phyloP scores from a whole-genome alignment of 306 rosid genomes.

The Acmispon strigosus region DNA sequence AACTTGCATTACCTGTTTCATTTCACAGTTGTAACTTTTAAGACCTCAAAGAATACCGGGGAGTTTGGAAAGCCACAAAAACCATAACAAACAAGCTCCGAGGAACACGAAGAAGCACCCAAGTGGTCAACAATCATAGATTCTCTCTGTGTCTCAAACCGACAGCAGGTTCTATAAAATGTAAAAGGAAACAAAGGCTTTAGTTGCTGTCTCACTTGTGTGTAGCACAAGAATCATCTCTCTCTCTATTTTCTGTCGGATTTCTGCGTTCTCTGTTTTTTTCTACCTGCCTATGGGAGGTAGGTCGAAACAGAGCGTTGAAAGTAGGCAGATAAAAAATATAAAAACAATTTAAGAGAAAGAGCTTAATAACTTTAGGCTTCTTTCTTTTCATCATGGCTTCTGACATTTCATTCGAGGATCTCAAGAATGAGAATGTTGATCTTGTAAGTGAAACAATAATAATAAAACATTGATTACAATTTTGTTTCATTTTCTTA shows the following conservation, averaged over 20 bases:
- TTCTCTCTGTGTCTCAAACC: not conserved
- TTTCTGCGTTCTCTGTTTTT: conserved; percentile 16
- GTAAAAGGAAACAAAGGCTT: not conserved
- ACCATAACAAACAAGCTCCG: not conserved
- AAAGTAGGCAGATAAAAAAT: not conserved
- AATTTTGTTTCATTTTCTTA: not conserved
- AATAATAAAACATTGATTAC: not conserved
- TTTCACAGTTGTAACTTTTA: not conserved
- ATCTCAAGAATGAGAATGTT: conserved; percentile 44
- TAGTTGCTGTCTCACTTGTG: not conserved
- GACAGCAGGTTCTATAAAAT: conserved; percentile 12
- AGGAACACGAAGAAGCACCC: not conserved
- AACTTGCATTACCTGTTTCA: not conserved
- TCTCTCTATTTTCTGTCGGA: not conserved
- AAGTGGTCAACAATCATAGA: conserved; percentile 1
- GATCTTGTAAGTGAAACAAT: conserved; percentile 45
- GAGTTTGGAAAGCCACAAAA: conserved; percentile 40
- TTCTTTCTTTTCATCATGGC: conserved; percentile 35
- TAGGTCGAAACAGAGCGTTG: not conserved
- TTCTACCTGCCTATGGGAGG: conserved; percentile 24
- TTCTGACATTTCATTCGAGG: conserved; percentile 50
- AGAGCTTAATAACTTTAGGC: not conserved
- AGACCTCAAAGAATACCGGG: not conserved
- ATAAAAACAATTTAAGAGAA: not conserved
- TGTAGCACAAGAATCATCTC: not conserved